Percentiles rank a stretch among this genome's conserved stretches.
These are phyloP conservation scores for Geotrichum citri-aurantii DNA, from an alignment of 1,139 yeast species.

Conservation along the genomic window DNA sequence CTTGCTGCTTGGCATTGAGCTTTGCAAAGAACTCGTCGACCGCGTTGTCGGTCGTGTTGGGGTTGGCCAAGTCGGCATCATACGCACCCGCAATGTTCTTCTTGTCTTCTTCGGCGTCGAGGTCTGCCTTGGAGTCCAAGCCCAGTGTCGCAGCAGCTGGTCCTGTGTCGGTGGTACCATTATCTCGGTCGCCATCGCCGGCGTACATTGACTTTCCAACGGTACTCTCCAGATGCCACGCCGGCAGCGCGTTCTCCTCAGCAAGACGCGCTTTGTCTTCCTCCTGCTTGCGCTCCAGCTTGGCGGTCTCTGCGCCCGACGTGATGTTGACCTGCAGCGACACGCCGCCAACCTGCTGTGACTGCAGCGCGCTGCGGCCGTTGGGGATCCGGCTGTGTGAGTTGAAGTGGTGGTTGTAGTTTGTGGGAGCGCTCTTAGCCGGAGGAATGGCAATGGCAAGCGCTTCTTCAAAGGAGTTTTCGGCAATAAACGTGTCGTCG, in stretches of 20 bases:
- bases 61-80: constrained; percentile 28
- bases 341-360: constrained; percentile 37
- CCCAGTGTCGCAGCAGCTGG: constrained; percentile 6
- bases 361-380: constrained; percentile 18
- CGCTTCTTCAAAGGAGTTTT: constrained; percentile 79
- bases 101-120: neutral
- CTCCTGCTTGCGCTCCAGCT: constrained; percentile 47
- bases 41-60: constrained; percentile 54
- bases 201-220: constrained; percentile 47
- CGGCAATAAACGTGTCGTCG: constrained; percentile 80
- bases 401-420: neutral
- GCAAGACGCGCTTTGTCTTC: constrained; percentile 55
- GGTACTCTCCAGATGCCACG: constrained; percentile 91
- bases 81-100: constrained; percentile 44
- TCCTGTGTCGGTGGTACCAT: constrained; percentile 31
- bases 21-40: constrained; percentile 75
- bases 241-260: constrained; percentile 90
- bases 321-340: constrained; percentile 88
- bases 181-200: constrained; percentile 5
- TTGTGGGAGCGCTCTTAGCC: constrained; percentile 33
- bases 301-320: constrained; percentile 78
- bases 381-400: constrained; percentile 22
- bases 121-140: neutral
- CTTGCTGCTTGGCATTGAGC: constrained; percentile 57
- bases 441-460: constrained; percentile 69